These are phyloP conservation scores for Suillus weaverae DNA, from an alignment of 768 basidiomycete genomes.

Conservation along the genomic window DNA sequence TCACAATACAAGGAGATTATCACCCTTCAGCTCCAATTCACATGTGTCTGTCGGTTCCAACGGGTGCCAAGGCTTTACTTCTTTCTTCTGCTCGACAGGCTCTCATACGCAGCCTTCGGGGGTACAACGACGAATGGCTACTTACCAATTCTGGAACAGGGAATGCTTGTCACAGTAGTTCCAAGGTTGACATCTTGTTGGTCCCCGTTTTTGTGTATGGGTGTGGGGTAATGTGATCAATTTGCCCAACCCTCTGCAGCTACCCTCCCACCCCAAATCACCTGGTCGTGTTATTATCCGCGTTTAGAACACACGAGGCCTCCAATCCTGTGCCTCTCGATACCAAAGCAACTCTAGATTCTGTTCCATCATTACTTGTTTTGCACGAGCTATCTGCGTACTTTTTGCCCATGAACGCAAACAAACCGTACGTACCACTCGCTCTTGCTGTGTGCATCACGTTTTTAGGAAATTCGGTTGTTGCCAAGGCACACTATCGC, in stretches of 20 bases:
- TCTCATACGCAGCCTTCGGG: conserved; percentile 42
- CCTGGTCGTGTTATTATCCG: conserved; percentile 50
- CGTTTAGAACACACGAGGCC: conserved; percentile 38
- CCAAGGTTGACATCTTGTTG: conserved; percentile 56
- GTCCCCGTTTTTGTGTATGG: conserved; percentile 25
- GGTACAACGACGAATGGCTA: conserved; percentile 51
- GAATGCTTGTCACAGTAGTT: conserved; percentile 35
- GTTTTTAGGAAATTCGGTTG: conserved; percentile 4
- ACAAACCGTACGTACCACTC: conserved; percentile 21
- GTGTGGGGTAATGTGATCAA: conserved; percentile 10
- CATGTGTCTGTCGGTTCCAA: conserved; percentile 52
- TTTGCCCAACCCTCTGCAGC: conserved; percentile 34
- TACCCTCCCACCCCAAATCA: conserved; percentile 66
- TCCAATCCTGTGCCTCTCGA: conserved; percentile 24
- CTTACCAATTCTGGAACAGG: conserved; percentile 39
- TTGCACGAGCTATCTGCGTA: conserved; percentile 62
- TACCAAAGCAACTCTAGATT: conserved; percentile 36
- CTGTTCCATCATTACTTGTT: conserved; percentile 53
- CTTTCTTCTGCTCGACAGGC: conserved; percentile 53
- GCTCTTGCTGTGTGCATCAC: neutral
- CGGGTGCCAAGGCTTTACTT: conserved; percentile 41
- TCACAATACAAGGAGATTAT: conserved; percentile 65
- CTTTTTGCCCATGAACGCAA: conserved; percentile 35
- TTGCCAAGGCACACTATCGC: conserved; percentile 39
- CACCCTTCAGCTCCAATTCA: conserved; percentile 72